Evolutionary conservation across 345 rosid genomes (phyloP).

Genomic region (Reutealis trisperma): DNA sequence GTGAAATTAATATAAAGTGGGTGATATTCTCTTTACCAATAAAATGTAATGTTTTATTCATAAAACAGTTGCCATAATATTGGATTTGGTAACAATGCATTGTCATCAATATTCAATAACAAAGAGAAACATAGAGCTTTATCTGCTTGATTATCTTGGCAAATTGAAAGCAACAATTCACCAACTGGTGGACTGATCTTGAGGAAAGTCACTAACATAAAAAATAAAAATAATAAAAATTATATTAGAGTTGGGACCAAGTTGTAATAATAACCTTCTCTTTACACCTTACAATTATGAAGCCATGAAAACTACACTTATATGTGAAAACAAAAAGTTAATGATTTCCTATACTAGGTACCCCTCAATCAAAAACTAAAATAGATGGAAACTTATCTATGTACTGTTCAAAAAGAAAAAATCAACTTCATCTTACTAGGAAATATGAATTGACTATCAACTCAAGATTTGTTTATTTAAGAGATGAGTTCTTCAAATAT

Average conservation of each 20-base stretch:
- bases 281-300: not conserved
- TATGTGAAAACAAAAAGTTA: not conserved
- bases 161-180: not conserved
- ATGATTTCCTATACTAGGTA: not conserved
- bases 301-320: not conserved
- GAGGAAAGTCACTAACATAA: no score
- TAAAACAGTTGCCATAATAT: no score
- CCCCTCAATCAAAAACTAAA: not conserved
- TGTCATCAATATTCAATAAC: not conserved
- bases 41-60: no score
- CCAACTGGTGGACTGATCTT: not conserved
- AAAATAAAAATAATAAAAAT: not conserved
- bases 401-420: not conserved
- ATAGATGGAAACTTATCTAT: not conserved
- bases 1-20: no score
- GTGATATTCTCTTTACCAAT: no score
- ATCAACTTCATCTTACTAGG: not conserved
- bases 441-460: not conserved
- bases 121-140: not conserved
- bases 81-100: not conserved
- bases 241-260: not conserved
- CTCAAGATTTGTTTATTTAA: not conserved
- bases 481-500: no score
- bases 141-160: not conserved
- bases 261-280: not conserved